Conservation (phyloP, 176 grass and related monocot genomes). For the Carex kokanica region DNA sequence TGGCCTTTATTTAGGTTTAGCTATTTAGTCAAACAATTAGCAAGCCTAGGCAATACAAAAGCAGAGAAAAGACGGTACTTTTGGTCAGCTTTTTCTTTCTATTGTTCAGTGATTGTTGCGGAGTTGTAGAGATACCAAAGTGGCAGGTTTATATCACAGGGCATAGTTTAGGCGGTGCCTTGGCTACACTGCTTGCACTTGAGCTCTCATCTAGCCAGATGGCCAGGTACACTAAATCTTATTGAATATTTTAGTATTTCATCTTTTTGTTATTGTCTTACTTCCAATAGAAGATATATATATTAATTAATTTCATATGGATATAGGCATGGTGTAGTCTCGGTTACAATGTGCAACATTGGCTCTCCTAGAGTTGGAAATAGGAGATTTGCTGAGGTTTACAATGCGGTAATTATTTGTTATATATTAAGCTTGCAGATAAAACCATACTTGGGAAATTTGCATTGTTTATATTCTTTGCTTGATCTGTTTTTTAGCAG, state of each 20-base stretch:
- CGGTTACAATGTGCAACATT: constrained; percentile 89
- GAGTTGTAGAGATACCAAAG: constrained; percentile 39
- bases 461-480: neutral
- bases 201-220: constrained; percentile 87
- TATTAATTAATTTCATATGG: neutral
- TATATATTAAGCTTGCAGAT: neutral
- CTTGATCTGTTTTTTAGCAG: constrained; percentile 38
- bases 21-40: neutral
- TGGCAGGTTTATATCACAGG: constrained; percentile 93
- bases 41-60: neutral
- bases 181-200: constrained; percentile 86
- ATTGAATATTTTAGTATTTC: constrained; percentile 13
- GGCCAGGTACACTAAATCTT: constrained; percentile 62
- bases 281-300: neutral
- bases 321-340: constrained; percentile 63
- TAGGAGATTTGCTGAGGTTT: constrained; percentile 83
- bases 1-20: neutral
- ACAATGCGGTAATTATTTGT: constrained; percentile 71
- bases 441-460: neutral
- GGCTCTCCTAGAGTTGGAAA: constrained; percentile 97
- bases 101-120: constrained; percentile 43
- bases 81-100: neutral
- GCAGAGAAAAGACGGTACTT: neutral
- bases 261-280: constrained; percentile 13
- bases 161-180: constrained; percentile 98